These are phyloP conservation scores for Phaffia australis DNA, from an alignment of 768 basidiomycete species.

Conservation along the genomic window DNA sequence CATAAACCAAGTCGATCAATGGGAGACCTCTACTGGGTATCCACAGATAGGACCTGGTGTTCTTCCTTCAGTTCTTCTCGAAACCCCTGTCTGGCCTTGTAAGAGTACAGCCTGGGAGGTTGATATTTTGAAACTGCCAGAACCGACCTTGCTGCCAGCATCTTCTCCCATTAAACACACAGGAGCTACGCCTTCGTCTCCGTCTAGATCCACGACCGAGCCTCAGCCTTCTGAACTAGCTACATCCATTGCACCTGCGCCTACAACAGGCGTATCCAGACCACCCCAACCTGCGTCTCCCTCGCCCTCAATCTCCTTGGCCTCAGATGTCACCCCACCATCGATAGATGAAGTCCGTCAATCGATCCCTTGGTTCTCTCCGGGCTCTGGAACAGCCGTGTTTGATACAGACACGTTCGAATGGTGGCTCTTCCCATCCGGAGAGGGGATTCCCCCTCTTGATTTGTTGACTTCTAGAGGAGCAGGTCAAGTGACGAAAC, in stretches of 20 bases:
- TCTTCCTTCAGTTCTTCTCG: conserved; percentile 10
- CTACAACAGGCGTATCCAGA: neutral
- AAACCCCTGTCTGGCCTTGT: conserved; percentile 3
- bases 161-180: neutral
- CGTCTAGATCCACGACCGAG: neutral
- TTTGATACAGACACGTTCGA: conserved; percentile 6
- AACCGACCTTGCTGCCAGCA: neutral
- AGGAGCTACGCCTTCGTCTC: neutral
- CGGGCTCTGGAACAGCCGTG: conserved; percentile 12
- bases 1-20: too few species aligned
- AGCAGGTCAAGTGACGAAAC: neutral
- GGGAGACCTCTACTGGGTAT: too few species aligned
- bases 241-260: neutral
- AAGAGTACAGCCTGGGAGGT: conserved; percentile 9
- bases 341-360: conserved; percentile 20
- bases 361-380: conserved; percentile 4
- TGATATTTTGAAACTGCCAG: conserved; percentile 3
- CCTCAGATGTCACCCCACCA: neutral
- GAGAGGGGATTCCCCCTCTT: neutral
- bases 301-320: neutral
- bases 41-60: conserved; percentile 13
- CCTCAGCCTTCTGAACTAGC: neutral
- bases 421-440: conserved; percentile 17
- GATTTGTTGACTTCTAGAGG: neutral
- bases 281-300: neutral